phyloP scores from a whole-genome alignment of 495 filamentous ascomycete genomes.

The Aspergillus mulundensis region DNA sequence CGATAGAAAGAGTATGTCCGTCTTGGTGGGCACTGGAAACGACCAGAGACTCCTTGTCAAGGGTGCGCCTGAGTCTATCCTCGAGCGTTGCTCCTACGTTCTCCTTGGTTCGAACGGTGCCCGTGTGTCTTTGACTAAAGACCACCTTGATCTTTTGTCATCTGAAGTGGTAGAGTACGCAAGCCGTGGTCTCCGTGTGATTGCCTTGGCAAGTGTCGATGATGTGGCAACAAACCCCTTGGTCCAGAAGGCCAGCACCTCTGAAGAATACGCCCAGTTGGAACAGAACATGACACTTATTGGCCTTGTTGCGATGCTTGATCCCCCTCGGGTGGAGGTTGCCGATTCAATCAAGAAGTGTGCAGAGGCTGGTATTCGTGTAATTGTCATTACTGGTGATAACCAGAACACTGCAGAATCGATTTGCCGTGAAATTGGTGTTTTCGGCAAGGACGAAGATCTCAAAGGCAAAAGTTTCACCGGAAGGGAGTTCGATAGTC shows the following conservation, averaged over 20 bases:
- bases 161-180: slow-evolving; percentile 84
- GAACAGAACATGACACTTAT: slow-evolving; percentile 93
- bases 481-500: slow-evolving; percentile 86
- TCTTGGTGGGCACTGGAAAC: slow-evolving; percentile 67
- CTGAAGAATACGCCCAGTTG: slow-evolving; percentile 75
- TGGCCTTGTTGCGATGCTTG: slow-evolving; percentile 93
- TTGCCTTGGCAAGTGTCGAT: slow-evolving; percentile 81
- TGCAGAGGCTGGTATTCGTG: slow-evolving; percentile 87
- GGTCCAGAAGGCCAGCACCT: slow-evolving; percentile 69
- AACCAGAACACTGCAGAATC: slow-evolving; percentile 97
- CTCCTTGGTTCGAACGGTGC: slow-evolving; percentile 72
- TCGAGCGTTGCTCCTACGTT: slow-evolving; percentile 82
- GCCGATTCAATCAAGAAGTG: slow-evolving; percentile 81
- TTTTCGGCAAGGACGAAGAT: slow-evolving; percentile 80
- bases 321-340: slow-evolving; percentile 95
- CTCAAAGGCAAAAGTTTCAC: slow-evolving; percentile 91
- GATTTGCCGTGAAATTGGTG: slow-evolving; percentile 94
- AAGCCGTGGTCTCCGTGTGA: slow-evolving; percentile 88
- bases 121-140: slow-evolving; percentile 62
- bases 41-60: slow-evolving; percentile 87
- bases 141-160: slow-evolving; percentile 62
- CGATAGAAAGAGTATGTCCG: slow-evolving; percentile 99
- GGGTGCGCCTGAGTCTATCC: slow-evolving; percentile 89
- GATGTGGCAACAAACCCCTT: slow-evolving; percentile 66
- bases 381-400: slow-evolving; percentile 97